Evolutionary conservation across 768 basidiomycete species (phyloP).

Genomic region (Trametes meyenii): DNA sequence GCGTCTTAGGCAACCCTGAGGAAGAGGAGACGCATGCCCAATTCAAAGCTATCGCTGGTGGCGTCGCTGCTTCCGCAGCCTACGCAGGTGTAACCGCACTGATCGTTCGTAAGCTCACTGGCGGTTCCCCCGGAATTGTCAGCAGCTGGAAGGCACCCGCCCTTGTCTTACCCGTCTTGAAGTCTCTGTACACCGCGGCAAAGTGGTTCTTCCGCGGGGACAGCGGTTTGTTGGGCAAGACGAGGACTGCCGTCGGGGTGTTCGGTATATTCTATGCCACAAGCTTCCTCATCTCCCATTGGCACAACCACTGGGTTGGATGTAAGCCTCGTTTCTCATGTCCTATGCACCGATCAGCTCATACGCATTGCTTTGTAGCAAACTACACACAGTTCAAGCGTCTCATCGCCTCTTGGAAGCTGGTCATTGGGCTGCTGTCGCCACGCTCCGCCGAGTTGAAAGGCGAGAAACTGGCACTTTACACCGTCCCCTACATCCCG

Average conservation of each 20-base stretch:
- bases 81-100: conserved; percentile 17
- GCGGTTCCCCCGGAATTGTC: not conserved
- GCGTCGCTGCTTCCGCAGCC: conserved; percentile 21
- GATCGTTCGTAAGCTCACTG: conserved; percentile 6
- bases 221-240: conserved; percentile 1
- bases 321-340: conserved; percentile 30
- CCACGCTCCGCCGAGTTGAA: conserved; percentile 23
- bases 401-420: conserved; percentile 42
- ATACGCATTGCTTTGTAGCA: conserved; percentile 18
- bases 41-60: conserved; percentile 88
- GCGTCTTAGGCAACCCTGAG: conserved; percentile 56
- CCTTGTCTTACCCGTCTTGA: not conserved
- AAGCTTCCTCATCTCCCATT: conserved; percentile 43
- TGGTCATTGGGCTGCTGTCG: conserved; percentile 40
- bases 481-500: conserved; percentile 19
- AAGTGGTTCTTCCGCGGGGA: conserved; percentile 13
- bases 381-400: conserved; percentile 37
- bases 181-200: not conserved
- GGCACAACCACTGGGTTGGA: conserved; percentile 48
- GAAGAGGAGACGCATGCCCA: conserved; percentile 96
- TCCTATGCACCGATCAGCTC: not conserved
- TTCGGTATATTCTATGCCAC: conserved; percentile 27
- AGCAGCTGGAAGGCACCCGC: not conserved
- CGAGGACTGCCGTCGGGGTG: conserved; percentile 20
- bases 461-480: conserved; percentile 8